Evolutionary conservation across 169 alveolate genomes (phyloP).

Genomic region (Eimeria necatrix): DNA sequence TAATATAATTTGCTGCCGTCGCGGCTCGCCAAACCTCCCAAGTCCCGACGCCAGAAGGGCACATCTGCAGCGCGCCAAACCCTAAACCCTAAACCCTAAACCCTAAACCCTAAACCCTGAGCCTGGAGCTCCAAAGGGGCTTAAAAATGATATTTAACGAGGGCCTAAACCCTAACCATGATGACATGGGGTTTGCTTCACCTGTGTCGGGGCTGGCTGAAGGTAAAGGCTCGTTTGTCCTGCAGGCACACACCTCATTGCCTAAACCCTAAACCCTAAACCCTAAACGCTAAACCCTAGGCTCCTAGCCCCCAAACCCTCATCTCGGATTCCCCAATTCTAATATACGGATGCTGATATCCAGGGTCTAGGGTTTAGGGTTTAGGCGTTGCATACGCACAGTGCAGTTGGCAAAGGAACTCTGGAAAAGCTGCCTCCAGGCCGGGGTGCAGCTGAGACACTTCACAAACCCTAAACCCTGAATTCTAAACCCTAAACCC

Average conservation of each 20-base stretch:
- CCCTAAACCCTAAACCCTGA: conserved; percentile 34
- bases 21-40: conserved; percentile 14
- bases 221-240: no score
- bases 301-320: neutral
- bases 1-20: neutral
- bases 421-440: no score
- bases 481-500: neutral
- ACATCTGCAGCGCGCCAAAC: neutral
- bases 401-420: no score
- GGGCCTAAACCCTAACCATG: no score
- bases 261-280: neutral
- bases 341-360: no score
- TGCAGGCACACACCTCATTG: neutral
- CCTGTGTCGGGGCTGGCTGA: no score
- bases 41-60: conserved; percentile 35
- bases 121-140: neutral
- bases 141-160: neutral
- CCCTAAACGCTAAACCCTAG: neutral
- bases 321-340: neutral
- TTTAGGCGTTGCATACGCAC: no score
- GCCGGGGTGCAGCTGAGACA: neutral
- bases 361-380: no score
- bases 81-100: conserved; percentile 9
- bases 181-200: no score
- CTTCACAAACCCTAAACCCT: neutral